Conservation (phyloP, 148 eudicot genomes). For the Rhododendron molle region DNA sequence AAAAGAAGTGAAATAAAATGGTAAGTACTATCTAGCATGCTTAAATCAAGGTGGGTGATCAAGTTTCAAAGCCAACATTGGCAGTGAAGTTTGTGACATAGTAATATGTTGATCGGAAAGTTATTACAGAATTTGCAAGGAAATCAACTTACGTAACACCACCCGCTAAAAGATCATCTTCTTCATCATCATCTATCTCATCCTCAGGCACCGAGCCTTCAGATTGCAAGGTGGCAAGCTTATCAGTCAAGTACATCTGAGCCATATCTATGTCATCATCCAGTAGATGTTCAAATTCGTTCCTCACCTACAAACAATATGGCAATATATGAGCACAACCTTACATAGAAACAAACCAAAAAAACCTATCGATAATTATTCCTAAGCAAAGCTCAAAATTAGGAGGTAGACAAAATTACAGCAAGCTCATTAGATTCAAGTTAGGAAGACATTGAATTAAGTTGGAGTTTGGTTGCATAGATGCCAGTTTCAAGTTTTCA, state of each 20-base stretch:
- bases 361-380: neutral
- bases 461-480: neutral
- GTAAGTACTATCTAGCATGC: neutral
- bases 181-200: neutral
- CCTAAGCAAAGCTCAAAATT: neutral
- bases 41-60: neutral
- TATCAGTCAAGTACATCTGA: slow-evolving; percentile 2
- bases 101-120: neutral
- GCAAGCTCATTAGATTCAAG: too few species aligned
- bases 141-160: neutral
- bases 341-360: neutral
- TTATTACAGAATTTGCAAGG: neutral
- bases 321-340: too few species aligned
- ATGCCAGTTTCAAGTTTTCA: neutral
- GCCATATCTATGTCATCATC: slow-evolving; percentile 3
- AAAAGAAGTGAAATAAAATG: neutral
- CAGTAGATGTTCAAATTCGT: slow-evolving; percentile 7
- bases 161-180: neutral
- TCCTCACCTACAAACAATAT: neutral
- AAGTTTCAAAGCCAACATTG: neutral
- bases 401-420: neutral
- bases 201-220: neutral
- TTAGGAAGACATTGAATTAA: neutral
- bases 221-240: neutral
- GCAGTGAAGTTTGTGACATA: neutral